phyloP scores from a whole-genome alignment of 2,329 filamentous ascomycete species.

The Talaromyces amestolkiae region DNA sequence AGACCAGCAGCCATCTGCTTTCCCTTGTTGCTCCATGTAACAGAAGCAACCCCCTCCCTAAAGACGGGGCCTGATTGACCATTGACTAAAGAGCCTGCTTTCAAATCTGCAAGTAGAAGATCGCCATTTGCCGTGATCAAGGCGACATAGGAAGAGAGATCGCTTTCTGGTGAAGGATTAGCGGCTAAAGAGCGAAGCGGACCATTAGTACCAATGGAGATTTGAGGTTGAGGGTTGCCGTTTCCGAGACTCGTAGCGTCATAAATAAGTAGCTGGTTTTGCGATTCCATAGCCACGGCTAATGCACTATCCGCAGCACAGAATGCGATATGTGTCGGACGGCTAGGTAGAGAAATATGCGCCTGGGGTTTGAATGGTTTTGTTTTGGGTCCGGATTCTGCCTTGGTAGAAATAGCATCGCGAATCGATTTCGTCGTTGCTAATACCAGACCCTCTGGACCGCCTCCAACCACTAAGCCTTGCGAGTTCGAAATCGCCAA shows the following conservation, averaged over 20 bases:
- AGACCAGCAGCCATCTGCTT: constrained; percentile 90
- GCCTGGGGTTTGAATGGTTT: constrained; percentile 71
- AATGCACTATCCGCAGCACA: constrained; percentile 85
- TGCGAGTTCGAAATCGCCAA: constrained; percentile 76
- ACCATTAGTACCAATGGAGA: constrained; percentile 75
- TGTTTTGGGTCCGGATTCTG: constrained; percentile 60
- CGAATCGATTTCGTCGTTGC: constrained; percentile 75
- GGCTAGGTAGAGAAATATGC: constrained; percentile 67
- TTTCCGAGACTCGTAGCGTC: constrained; percentile 67
- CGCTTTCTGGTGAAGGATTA: constrained; percentile 66
- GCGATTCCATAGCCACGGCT: constrained; percentile 75
- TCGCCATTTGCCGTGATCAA: constrained; percentile 78
- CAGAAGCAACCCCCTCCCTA: constrained; percentile 73
- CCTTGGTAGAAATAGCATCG: constrained; percentile 65
- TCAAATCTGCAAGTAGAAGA: constrained; percentile 78
- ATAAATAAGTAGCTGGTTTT: constrained; percentile 81
- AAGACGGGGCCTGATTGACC: constrained; percentile 64
- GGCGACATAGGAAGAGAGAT: constrained; percentile 68
- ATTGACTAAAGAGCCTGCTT: constrained; percentile 58
- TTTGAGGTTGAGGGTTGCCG: constrained; percentile 64
- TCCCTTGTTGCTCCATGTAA: constrained; percentile 88
- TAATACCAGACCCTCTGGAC: constrained; percentile 74
- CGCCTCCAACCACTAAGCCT: constrained; percentile 82
- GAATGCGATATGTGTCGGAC: constrained; percentile 85
- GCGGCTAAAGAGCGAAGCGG: constrained; percentile 72